Percentiles rank a stretch among this genome's conserved stretches.
These are phyloP conservation scores for Albizia julibrissin DNA, from an alignment of 306 rosid genomes.

Conservation along the genomic window DNA sequence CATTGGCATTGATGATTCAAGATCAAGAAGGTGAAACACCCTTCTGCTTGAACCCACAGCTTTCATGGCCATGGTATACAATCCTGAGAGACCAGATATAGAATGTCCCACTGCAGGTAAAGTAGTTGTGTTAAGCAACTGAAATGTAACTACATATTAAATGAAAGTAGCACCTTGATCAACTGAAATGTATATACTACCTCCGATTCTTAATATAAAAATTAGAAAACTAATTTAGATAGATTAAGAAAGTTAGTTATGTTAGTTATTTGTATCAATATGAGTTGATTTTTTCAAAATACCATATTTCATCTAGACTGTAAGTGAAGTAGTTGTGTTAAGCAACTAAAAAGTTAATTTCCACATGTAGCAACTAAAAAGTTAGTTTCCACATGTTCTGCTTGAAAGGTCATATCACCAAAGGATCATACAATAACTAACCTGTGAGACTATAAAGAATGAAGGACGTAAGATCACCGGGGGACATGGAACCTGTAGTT, in stretches of 20 bases:
- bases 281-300: not conserved
- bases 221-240: no score
- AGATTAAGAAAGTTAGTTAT: no score
- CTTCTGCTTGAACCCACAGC: constrained; percentile 85
- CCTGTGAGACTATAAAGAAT: constrained; percentile 90
- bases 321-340: constrained; percentile 19
- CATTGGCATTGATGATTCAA: constrained; percentile 63
- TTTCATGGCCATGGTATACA: constrained; percentile 73
- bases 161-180: no score
- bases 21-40: constrained; percentile 81
- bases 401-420: not conserved
- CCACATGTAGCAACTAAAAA: not conserved
- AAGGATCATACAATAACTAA: constrained; percentile 35
- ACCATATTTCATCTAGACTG: constrained; percentile 31
- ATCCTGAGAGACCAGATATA: constrained; percentile 72
- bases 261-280: no score
- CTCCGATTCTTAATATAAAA: no score
- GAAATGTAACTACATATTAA: not conserved
- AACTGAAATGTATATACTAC: no score
- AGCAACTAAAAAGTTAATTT: not conserved
- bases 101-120: constrained; percentile 66
- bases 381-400: not conserved
- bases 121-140: constrained; percentile 6
- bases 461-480: constrained; percentile 77
- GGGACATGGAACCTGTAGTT: constrained; percentile 64